Evolutionary conservation across 345 rosid genomes (phyloP), one percentile per base, ranked within the genome.

Genomic region (Isatis tinctoria): DNA sequence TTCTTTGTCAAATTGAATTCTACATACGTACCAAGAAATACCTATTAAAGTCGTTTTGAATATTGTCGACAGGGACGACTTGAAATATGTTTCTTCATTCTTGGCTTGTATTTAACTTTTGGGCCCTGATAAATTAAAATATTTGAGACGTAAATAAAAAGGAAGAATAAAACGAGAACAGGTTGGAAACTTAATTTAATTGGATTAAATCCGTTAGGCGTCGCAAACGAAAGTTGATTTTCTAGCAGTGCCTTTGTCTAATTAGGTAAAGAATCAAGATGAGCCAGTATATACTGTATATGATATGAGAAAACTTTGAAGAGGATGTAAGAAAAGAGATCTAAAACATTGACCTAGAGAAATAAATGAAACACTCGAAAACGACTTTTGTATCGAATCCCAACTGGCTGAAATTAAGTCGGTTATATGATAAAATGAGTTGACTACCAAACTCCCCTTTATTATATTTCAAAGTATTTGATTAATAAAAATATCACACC

Each of bases 11-110:
- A 11, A 4, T 60, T 26, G 27, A 27, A 45, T 18, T 22, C 4
- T 32, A 67, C 36, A 39, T 37, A 43, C 35, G 72, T 65, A 58
- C 13, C 24, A 49, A 28, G 20, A 60, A 22, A 28, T 8, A 49
- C 60, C 8, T 27, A 7, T 20, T 39, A n/a, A 51, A 22, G 9
- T 48, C 52, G 44, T 45, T 13, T 74, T 66, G 44, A 57, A 26
- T 27, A 66, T 58, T 22, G 45, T 37, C 13, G 67, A 47, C 67
- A 58, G 67, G 40, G 61, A 60, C 67, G 61, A 60, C 67, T 58
- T 66, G 73, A 66, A 33, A 56, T 58, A 58, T 37, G 67, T 67
- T 59, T 48, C 22, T 49, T 20, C 54, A 49, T 49, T 51, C 18
- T 66, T 66, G 57, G 61, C 13, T 58, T 37, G 44, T 49, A 28